Conservation (phyloP, 192 early-diverging fungal species). For the Linderina pennispora region DNA sequence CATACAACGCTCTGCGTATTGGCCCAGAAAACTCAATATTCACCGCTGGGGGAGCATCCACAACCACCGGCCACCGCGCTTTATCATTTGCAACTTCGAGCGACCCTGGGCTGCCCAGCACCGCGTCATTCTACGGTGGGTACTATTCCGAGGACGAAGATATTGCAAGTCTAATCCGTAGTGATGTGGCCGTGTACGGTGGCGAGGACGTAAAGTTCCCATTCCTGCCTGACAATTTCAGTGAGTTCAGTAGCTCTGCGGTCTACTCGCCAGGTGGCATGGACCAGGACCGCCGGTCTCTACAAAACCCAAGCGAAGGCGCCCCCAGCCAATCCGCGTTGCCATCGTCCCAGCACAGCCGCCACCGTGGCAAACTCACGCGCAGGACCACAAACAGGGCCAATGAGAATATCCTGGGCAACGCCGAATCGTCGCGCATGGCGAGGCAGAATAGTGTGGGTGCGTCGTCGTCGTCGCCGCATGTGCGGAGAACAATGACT, state of each 20-base stretch:
- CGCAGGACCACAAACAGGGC: neutral
- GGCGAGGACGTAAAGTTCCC: constrained; percentile 45
- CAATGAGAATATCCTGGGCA: neutral
- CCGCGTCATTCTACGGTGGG: constrained; percentile 21
- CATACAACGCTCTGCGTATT: constrained; percentile 32
- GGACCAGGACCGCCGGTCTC: constrained; percentile 7
- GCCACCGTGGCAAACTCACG: neutral
- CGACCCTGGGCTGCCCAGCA: constrained; percentile 21
- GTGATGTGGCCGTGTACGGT: constrained; percentile 37
- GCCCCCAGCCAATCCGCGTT: too few relatives aligned
- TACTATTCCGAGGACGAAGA: constrained; percentile 11
- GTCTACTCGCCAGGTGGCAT: constrained; percentile 24
- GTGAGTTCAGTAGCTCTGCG: constrained; percentile 29
- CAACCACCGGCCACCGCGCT: constrained; percentile 5
- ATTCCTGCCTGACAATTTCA: constrained; percentile 35
- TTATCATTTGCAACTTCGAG: constrained; percentile 33
- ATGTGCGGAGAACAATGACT: too few relatives aligned
- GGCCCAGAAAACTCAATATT: constrained; percentile 16
- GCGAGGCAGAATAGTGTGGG: too few relatives aligned
- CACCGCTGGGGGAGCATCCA: constrained; percentile 1
- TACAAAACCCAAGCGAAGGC: too few relatives aligned
- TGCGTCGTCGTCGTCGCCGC: neutral
- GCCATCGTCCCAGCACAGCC: too few relatives aligned
- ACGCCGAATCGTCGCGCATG: too few relatives aligned
- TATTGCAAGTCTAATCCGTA: constrained; percentile 27